Evolutionary conservation across 441 rosid genomes (phyloP), one percentile per base, ranked within the genome.

Genomic region (Isatis lusitanica): DNA sequence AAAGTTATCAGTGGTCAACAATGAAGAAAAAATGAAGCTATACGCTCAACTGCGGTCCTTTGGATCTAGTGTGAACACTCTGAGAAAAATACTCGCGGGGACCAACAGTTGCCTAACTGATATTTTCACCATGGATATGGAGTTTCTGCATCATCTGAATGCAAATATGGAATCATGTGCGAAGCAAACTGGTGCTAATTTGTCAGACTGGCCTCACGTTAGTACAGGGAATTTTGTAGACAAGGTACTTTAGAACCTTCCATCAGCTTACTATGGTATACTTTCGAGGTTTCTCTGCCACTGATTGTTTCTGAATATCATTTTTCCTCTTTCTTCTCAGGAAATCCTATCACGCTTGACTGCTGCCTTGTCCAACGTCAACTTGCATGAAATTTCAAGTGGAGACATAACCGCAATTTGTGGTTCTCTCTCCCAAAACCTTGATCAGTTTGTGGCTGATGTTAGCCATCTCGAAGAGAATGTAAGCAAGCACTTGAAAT

Each of bases 61-160:
- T 61, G 85, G 84, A 78, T 82, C 87, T 50, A 80, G 81, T 74
- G 83, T 83, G 66, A 66, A 80, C 59, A 76, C 85, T 66, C 86
- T 96, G 62, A 74, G 73, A 86, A 78, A 83, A 76, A 78, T 81
- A 12, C 82, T 88, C 56, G 61, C 80, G 68, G 86, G 89, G 69
- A 72, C 90, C 68, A 77, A 71, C 69, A 76, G 73, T 74, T 72
- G 80, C 52, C 60, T 88, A 33, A 79, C 82, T 55, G 84, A 79
- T 83, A 77, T 86, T 82, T 81, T 90, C 72, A 78, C 84, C 9
- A 78, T 82, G 83, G 93, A 94, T 75, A 71, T 81, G 77, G 88
- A 85, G 78, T 85, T 87, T 78, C 81, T 92, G 83, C 85, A 80
- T 77, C 83, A 85, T 80, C 79, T 96, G 74, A 90, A 86, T 82